Conservation (phyloP, 75 land plant genomes). For the Cupressus sempervirens region DNA sequence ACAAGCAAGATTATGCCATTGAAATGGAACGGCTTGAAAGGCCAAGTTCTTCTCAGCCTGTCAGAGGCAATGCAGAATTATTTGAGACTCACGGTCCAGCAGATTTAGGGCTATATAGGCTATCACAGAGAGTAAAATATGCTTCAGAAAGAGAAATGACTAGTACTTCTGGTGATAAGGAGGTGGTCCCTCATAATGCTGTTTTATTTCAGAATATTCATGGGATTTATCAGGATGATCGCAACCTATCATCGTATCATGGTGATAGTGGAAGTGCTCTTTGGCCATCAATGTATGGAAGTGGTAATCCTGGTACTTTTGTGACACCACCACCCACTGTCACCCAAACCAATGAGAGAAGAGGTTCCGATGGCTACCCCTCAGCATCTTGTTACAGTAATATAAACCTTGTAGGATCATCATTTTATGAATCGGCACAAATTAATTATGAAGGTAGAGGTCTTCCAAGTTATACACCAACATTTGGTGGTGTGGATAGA, state of each 20-base stretch:
- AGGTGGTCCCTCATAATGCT: background rate
- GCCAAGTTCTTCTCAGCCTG: background rate
- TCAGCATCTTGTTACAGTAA: background rate
- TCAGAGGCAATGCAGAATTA: background rate
- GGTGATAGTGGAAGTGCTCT: background rate
- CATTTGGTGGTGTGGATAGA: background rate
- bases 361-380: background rate
- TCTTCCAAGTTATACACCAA: background rate
- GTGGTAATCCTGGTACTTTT: background rate
- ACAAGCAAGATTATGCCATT: background rate
- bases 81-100: background rate
- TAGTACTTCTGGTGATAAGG: background rate
- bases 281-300: background rate
- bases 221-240: background rate
- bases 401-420: background rate
- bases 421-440: background rate
- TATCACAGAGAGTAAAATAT: background rate
- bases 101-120: background rate
- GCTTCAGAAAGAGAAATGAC: background rate
- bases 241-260: background rate
- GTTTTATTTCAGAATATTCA: background rate
- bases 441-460: background rate
- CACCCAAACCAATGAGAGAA: background rate
- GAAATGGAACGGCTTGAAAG: background rate
- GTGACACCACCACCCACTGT: background rate